Percentiles rank a stretch among this genome's conserved stretches.
These are phyloP conservation scores for Pseudevernia furfuracea DNA, from an alignment of 495 filamentous ascomycete genomes.

Conservation along the genomic window DNA sequence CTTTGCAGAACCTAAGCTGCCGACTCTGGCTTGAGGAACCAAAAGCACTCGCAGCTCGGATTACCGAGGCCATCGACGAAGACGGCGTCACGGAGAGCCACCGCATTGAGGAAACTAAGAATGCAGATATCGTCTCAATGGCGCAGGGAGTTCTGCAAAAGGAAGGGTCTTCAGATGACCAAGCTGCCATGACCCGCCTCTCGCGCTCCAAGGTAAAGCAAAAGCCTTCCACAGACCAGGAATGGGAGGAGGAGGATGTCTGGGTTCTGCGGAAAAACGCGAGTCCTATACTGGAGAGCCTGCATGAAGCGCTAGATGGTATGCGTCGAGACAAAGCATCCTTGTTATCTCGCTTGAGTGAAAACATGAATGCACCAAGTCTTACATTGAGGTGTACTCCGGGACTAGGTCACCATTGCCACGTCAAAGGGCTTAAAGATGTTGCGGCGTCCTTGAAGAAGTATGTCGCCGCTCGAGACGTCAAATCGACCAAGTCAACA, in stretches of 20 bases:
- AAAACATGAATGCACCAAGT: constrained; percentile 46
- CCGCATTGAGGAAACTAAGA: constrained; percentile 61
- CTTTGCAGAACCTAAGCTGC: constrained; percentile 45
- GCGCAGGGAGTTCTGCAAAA: constrained; percentile 58
- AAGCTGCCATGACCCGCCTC: constrained; percentile 40
- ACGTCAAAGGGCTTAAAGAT: constrained; percentile 74
- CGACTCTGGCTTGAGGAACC: constrained; percentile 66
- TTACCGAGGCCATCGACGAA: constrained; percentile 80
- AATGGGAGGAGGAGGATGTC: constrained; percentile 45
- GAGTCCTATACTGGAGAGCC: constrained; percentile 50
- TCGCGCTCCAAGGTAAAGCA: constrained; percentile 34
- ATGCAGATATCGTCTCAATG: constrained; percentile 56
- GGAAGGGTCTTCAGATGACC: constrained; percentile 47
- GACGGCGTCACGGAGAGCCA: constrained; percentile 79
- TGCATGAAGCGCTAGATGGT: constrained; percentile 57
- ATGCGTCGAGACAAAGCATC: constrained; percentile 50
- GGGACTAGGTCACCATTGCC: constrained; percentile 77
- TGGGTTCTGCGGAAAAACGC: constrained; percentile 84
- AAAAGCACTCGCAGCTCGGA: constrained; percentile 56
- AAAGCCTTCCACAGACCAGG: constrained; percentile 27
- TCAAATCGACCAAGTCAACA: constrained; percentile 75
- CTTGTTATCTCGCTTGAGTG: constrained; percentile 54
- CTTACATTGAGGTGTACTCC: constrained; percentile 79
- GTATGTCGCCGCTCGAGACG: constrained; percentile 46
- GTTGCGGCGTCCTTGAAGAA: constrained; percentile 40